Conservation (phyloP, 2,329 filamentous ascomycete genomes). For the Cladorrhinum sp. region DNA sequence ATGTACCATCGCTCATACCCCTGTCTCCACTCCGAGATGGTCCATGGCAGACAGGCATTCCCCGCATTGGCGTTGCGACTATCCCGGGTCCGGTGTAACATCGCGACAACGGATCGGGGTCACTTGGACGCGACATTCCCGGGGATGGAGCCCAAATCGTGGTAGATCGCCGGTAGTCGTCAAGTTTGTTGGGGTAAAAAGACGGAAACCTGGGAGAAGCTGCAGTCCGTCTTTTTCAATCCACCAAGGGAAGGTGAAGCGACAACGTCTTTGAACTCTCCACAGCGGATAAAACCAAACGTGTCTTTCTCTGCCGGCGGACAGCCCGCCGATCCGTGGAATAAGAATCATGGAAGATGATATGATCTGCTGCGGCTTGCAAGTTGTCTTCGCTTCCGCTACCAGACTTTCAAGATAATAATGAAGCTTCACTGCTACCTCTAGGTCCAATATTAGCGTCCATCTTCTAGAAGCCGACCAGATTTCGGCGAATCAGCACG, state of each 20-base stretch:
- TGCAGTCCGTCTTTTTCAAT: too few relatives aligned
- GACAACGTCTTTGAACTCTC: too few relatives aligned
- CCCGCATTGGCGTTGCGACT: conserved; percentile 8
- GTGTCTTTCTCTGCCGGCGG: neutral
- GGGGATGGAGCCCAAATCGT: conserved; percentile 3
- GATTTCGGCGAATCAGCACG: neutral
- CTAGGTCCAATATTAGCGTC: neutral
- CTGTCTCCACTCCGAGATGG: neutral
- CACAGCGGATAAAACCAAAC: too few relatives aligned
- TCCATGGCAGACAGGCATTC: conserved; percentile 9
- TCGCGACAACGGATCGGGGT: neutral
- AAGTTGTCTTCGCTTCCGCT: too few relatives aligned
- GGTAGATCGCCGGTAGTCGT: neutral
- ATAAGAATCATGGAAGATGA: neutral
- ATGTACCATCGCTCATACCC: neutral
- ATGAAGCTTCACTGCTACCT: neutral
- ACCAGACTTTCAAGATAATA: neutral
- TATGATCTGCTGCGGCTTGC: too few relatives aligned
- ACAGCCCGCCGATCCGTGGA: neutral
- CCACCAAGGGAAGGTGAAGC: too few relatives aligned
- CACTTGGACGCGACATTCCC: neutral
- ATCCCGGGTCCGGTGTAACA: neutral
- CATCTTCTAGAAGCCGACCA: neutral
- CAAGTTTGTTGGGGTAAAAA: neutral
- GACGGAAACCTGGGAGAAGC: neutral